phyloP scores from a whole-genome alignment of 1,284 basidiomycete genomes.

The Microbotryomycetes sp. region DNA sequence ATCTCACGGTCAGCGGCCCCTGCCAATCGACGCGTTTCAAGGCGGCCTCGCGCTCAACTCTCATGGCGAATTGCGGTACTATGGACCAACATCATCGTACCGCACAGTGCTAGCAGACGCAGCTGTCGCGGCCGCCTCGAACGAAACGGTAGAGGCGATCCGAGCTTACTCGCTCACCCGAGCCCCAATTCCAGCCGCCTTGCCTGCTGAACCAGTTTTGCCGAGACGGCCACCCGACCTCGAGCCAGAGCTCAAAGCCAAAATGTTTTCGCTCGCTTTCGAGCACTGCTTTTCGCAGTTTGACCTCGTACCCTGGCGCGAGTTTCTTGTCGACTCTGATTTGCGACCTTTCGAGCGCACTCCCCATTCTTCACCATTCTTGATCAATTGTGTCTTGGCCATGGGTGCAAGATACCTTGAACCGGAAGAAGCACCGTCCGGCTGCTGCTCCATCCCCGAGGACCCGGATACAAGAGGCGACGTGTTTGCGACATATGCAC shows the following conservation, averaged over 20 bases:
- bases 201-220: conserved; percentile 14
- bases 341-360: conserved; percentile 15
- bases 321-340: conserved; percentile 17
- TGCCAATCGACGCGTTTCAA: conserved; percentile 18
- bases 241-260: conserved; percentile 15
- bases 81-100: conserved; percentile 21
- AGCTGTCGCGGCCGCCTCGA: not conserved
- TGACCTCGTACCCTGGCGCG: conserved; percentile 19
- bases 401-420: conserved; percentile 26
- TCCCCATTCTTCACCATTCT: conserved; percentile 20
- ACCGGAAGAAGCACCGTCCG: conserved; percentile 13
- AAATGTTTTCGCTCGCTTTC: conserved; percentile 23
- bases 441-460: not conserved
- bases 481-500: conserved; percentile 20
- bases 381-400: conserved; percentile 24
- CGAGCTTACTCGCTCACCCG: conserved; percentile 28
- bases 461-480: conserved; percentile 15
- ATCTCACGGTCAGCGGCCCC: not conserved
- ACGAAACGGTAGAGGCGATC: conserved; percentile 11
- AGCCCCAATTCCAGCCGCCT: conserved; percentile 25
- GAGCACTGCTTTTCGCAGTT: conserved; percentile 26
- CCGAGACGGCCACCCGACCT: conserved; percentile 25
- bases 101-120: conserved; percentile 19
- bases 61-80: conserved; percentile 27
- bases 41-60: conserved; percentile 28